Conservation (phyloP, 148 eudicot genomes). For the Chenopodium quinoa region DNA sequence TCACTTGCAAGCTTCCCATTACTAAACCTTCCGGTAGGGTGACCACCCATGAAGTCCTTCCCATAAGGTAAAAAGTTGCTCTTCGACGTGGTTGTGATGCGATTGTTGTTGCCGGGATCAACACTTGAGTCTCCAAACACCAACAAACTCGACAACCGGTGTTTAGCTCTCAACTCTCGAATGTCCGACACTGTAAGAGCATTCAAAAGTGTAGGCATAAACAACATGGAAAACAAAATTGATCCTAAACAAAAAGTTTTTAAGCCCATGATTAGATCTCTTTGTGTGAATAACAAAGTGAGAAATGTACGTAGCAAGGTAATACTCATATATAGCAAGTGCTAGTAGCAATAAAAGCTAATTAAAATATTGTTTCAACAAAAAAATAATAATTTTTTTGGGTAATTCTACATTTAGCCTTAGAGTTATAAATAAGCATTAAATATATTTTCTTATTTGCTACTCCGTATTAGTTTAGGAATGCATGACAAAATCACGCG, state of each 20-base stretch:
- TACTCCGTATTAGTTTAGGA: too few species aligned
- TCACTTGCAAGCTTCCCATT: slow-evolving; percentile 3
- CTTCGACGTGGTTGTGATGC: not conserved
- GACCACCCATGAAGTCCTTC: not conserved
- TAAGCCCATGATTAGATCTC: too few species aligned
- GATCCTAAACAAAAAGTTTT: not conserved
- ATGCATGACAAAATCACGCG: too few species aligned
- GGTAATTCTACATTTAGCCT: too few species aligned
- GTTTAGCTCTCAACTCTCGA: slow-evolving; percentile 1
- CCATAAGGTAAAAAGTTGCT: slow-evolving; percentile 5
- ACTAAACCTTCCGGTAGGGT: not conserved
- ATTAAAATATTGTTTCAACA: not conserved
- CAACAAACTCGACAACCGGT: not conserved
- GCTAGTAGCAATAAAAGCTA: not conserved
- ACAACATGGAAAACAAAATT: not conserved
- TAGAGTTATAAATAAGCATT: too few species aligned
- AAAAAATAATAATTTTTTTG: too few species aligned
- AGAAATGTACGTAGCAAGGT: too few species aligned
- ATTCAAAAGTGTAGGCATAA: not conserved
- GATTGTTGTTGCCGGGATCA: slow-evolving; percentile 4
- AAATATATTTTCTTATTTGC: too few species aligned
- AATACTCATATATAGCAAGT: too few species aligned
- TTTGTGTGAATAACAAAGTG: too few species aligned
- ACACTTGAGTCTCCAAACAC: slow-evolving; percentile 9
- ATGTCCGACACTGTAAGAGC: not conserved